A percentile compares a stretch with the other conserved stretches of the same genome.
phyloP scores from a whole-genome alignment of 2,329 filamentous ascomycete genomes.

The Albophoma yamanashiensis region DNA sequence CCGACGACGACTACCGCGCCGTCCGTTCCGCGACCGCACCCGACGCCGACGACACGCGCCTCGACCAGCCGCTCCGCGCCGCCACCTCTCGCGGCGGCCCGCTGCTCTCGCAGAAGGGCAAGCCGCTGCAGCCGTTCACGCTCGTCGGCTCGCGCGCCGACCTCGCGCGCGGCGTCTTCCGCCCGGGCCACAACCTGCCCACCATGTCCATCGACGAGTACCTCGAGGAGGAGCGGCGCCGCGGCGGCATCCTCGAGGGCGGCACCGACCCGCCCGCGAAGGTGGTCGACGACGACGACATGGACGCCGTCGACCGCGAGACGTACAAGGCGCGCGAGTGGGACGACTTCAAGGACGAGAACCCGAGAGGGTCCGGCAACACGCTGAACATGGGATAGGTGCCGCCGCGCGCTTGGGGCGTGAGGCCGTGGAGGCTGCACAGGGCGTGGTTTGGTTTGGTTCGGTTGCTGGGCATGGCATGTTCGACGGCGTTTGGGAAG shows the following conservation, averaged over 20 bases:
- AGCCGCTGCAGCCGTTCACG: constrained; percentile 84
- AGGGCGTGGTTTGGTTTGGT: not conserved
- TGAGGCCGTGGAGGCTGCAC: not conserved
- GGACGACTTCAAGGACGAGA: constrained; percentile 90
- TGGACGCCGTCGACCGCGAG: constrained; percentile 78
- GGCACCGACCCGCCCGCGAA: constrained; percentile 64
- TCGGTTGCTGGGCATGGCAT: not conserved
- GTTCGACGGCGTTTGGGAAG: not conserved
- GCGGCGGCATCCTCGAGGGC: constrained; percentile 85
- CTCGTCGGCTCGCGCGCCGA: constrained; percentile 68
- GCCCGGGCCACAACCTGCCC: constrained; percentile 82
- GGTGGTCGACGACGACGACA: constrained; percentile 80
- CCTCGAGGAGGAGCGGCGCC: constrained; percentile 74
- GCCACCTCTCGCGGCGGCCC: constrained; percentile 49
- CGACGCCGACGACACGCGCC: constrained; percentile 42
- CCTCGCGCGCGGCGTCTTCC: constrained; percentile 71
- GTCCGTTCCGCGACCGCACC: constrained; percentile 30
- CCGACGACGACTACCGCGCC: constrained; percentile 21
- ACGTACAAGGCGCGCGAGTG: constrained; percentile 89
- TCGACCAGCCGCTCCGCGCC: constrained; percentile 55
- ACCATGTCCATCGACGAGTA: constrained; percentile 99
- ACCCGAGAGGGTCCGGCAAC: constrained; percentile 75
- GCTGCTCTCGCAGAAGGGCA: constrained; percentile 66
- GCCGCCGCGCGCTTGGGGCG: not conserved
- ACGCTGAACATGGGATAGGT: constrained; percentile 61